Base-by-base conservation (phyloP, 2,329 filamentous ascomycete species). In the Clonostachys rhizophaga region DNA sequence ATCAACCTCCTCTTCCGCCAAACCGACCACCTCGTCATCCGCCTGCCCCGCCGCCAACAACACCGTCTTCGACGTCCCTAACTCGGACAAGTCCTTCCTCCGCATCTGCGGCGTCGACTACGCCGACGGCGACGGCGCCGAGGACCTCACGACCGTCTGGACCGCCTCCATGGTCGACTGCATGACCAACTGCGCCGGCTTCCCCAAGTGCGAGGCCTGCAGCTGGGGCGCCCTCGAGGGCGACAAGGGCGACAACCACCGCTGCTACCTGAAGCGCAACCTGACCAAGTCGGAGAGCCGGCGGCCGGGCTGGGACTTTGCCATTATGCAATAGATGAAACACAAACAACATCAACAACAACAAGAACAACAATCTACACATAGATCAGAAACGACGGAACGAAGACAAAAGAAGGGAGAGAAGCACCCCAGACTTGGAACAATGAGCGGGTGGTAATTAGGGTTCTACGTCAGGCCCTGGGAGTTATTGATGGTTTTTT, bases 21-120 rank as follows among this genome's bases (percentile, higher is more conserved):
- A 60, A 9, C 40, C 52, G 14, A 56, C 49, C 3, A 48, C 63
- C 2, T 59, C 61, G 4, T 47, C 54, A 13, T 54, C 52, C 10
- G 56, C 62, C 3, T 76, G 72, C 45, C 72, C 72, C 0, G 61
- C 59, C 2, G 62, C 66, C 13, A 74, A 74, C 54, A 67, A 69
- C 46, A 75, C 72, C 2, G 54, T 63, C n/a, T 75, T 70, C 52
- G 45, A 58, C 20, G 69, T 72, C 2, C 64, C 69, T 1, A 62
- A 64, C 9, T 69, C 68, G 5, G 54, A 63, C 8, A 69, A 66
- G 50, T 56, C 49, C 9, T 77, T 76, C 59, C 52, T 68, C 18
- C 71, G 69, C 7, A 45, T 70, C 16, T 76, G 73, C 55, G 72
- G 70, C 33, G 54, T 74, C 47, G 73, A 77, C 56, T 74, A 70